A percentile compares a stretch with the other conserved stretches of the same genome.
Evolutionary conservation across 169 alveolate genomes (phyloP).

Genomic region (Plasmodium blacklocki): DNA sequence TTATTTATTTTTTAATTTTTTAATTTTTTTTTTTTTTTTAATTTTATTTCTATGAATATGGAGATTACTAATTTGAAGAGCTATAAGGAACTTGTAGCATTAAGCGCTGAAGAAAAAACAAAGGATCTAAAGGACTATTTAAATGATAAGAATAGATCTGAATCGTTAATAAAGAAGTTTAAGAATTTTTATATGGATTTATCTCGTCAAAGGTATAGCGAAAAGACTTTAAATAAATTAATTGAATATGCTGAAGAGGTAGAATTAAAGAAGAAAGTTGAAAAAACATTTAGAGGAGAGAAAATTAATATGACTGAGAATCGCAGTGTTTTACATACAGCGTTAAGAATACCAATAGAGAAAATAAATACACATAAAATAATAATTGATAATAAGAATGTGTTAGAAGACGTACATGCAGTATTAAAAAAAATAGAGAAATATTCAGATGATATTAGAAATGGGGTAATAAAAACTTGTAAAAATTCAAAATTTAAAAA

Average conservation of each 20-base stretch:
- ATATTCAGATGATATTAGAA: constrained; percentile 85
- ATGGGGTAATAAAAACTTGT: constrained; percentile 93
- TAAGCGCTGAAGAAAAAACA: constrained; percentile 52
- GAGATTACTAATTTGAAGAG: constrained; percentile 56
- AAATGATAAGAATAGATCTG: constrained; percentile 60
- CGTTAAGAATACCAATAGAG: constrained; percentile 92
- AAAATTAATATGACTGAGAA: constrained; percentile 95
- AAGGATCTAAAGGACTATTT: constrained; percentile 58
- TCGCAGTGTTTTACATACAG: constrained; percentile 97
- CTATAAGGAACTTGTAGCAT: constrained; percentile 35
- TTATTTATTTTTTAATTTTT: not conserved
- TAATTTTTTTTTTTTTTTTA: not conserved
- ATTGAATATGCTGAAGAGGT: constrained; percentile 71
- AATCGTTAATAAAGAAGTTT: constrained; percentile 40
- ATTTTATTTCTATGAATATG: constrained; percentile 8
- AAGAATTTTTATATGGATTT: constrained; percentile 52
- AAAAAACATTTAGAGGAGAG: constrained; percentile 89
- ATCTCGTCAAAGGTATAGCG: constrained; percentile 70
- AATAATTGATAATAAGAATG: constrained; percentile 81
- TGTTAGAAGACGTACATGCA: constrained; percentile 78
- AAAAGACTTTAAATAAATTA: constrained; percentile 36
- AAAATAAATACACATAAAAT: constrained; percentile 57
- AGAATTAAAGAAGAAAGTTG: constrained; percentile 77
- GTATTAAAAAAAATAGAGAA: constrained; percentile 85
- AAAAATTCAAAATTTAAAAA: constrained; percentile 93